Evolutionary conservation across 1,139 yeast species (phyloP).

Genomic region (Diutina mesorugosa): DNA sequence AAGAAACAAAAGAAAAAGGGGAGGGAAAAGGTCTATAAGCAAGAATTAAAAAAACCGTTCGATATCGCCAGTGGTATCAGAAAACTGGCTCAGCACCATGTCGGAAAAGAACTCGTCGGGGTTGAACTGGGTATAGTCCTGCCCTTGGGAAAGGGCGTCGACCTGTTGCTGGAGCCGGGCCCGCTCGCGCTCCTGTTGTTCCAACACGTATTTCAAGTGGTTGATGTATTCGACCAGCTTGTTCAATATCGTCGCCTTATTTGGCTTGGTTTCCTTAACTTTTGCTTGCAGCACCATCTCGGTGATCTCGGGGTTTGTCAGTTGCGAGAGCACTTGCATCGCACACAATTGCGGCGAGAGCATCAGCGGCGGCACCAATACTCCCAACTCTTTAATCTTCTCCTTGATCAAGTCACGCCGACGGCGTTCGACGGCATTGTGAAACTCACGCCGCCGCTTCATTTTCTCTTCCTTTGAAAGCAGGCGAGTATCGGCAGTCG

Average conservation of each 20-base stretch:
- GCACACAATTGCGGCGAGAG: slow-evolving; percentile 37
- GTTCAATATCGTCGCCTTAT: slow-evolving; percentile 55
- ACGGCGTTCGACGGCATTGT: slow-evolving; percentile 72
- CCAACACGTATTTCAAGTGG: slow-evolving; percentile 35
- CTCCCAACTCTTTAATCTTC: slow-evolving; percentile 59
- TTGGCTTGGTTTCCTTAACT: slow-evolving; percentile 58
- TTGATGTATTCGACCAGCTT: slow-evolving; percentile 58
- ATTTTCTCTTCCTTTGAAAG: slow-evolving; percentile 59
- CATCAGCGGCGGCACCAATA: slow-evolving; percentile 59
- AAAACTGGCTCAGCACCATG: not conserved
- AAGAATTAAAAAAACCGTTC: not conserved
- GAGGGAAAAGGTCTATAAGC: not conserved
- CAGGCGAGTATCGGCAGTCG: slow-evolving; percentile 16
- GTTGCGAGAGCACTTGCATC: slow-evolving; percentile 32
- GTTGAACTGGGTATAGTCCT: not conserved
- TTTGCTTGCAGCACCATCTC: slow-evolving; percentile 27
- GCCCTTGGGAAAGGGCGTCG: not conserved
- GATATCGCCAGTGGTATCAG: not conserved
- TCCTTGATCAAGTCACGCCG: slow-evolving; percentile 69
- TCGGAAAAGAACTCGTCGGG: slow-evolving; percentile 1
- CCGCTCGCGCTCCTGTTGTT: slow-evolving; percentile 15
- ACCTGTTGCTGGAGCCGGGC: not conserved
- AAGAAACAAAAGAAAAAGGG: not conserved
- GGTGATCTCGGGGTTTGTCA: slow-evolving; percentile 20
- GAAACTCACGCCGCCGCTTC: slow-evolving; percentile 61